Evolutionary conservation across 768 basidiomycete genomes (phyloP).

Genomic region (Kondoa subrosea): DNA sequence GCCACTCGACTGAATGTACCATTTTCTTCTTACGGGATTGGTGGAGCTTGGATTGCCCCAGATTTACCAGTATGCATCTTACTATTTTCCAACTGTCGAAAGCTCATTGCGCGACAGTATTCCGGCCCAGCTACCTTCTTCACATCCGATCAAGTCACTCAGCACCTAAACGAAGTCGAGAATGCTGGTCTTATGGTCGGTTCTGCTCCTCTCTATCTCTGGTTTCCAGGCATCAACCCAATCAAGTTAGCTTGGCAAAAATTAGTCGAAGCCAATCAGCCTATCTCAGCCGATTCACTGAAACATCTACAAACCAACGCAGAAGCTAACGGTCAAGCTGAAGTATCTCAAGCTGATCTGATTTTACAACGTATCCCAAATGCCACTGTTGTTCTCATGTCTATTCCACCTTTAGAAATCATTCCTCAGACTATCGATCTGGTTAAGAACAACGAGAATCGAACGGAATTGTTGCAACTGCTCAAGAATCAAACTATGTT

Average conservation of each 20-base stretch:
- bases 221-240: neutral
- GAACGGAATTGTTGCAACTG: neutral
- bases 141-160: neutral
- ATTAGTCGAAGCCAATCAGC: neutral
- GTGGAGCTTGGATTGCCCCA: neutral
- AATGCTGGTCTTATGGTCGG: neutral
- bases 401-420: neutral
- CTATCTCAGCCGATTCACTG: neutral
- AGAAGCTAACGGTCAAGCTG: neutral
- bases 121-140: neutral
- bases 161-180: neutral
- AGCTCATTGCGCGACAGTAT: no score
- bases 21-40: neutral
- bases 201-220: neutral
- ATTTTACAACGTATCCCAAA: neutral
- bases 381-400: neutral
- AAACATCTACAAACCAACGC: neutral
- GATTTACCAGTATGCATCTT: no score
- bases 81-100: no score
- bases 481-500: neutral
- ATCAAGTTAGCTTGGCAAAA: neutral
- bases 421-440: neutral
- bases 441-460: neutral
- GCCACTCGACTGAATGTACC: neutral
- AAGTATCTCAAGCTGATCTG: neutral